Evolutionary conservation across 1,139 yeast species (phyloP), one percentile per base, ranked within the genome.

Genomic region (Taphrina pruni): DNA sequence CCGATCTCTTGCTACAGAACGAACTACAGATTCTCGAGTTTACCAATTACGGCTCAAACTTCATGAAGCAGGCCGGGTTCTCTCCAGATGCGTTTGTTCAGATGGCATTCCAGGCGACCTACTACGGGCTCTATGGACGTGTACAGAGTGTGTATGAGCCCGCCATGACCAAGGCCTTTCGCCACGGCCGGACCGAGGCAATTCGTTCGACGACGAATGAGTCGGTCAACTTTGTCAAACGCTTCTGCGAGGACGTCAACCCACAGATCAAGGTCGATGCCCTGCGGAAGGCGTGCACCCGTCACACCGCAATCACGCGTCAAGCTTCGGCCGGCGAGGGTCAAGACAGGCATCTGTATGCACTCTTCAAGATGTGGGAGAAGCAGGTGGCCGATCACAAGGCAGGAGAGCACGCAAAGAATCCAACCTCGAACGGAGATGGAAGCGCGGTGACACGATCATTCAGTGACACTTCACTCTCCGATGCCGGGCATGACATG

Each of bases 71-170:
- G 72, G 88, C 90, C 87, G 93, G 91, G 73, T 88, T 87, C 77
- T 89, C 96, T 6, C 97, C 97, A 0, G 97, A 92, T 81, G 97
- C 97, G 0, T 92, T 89, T 79, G 89, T 89, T 58, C 97, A 92
- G 79, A 91, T 92, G 95, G 89, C 93, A 21, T 91, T 91, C 82
- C 97, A 92, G 78, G 91, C 95, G 4, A 91, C 97, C 11, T 92
- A 91, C 78, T 92, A 90, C 77, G 95, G 97, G 0, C 83, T 92
- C 66, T 92, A 92, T 77, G 97, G 97, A 60, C 89, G 89, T 76
- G 95, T 91, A 55, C 97, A 91, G 77, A 90, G 96, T 74, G 90
- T 97, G 14, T 92, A 92, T 78, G 97, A 92, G 79, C 97, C 97
- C 2, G 97, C 97, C 12, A 92, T 92, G 97, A 92, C 97, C 1